These are phyloP conservation scores for Mrakia gelida DNA, from an alignment of 768 basidiomycete genomes.

Conservation along the genomic window DNA sequence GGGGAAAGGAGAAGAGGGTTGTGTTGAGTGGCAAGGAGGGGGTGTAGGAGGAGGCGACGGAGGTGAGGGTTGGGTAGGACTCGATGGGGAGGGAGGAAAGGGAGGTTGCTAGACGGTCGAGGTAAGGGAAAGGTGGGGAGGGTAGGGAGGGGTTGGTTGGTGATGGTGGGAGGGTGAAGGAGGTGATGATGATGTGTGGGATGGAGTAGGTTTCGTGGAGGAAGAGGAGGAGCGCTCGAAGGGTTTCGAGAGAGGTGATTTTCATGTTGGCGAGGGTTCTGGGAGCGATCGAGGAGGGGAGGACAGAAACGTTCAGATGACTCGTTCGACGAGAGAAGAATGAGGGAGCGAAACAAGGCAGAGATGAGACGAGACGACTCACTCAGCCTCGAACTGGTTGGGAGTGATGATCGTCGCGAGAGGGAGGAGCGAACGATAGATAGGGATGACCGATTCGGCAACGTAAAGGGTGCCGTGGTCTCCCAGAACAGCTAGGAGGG, in stretches of 20 bases:
- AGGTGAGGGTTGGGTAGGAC: constrained; percentile 19
- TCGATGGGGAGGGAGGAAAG: neutral
- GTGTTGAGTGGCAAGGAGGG: constrained; percentile 1
- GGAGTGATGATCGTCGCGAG: constrained; percentile 91
- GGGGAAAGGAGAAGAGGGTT: constrained; percentile 59
- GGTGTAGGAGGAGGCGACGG: constrained; percentile 24
- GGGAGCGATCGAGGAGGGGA: constrained; percentile 6
- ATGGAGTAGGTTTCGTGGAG: constrained; percentile 74
- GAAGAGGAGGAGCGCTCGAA: constrained; percentile 62
- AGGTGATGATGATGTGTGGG: constrained; percentile 85
- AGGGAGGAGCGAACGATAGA: constrained; percentile 70
- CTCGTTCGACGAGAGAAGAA: neutral
- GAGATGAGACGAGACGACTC: constrained; percentile 39
- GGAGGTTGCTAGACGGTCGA: neutral
- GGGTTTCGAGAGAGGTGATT: constrained; percentile 62
- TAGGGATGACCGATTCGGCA: constrained; percentile 74
- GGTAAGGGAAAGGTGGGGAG: constrained; percentile 18
- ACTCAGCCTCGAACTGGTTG: constrained; percentile 99
- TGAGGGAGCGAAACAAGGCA: neutral
- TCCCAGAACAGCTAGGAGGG: constrained; percentile 78
- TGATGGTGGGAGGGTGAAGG: constrained; percentile 62
- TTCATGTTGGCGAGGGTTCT: constrained; percentile 72
- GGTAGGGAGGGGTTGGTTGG: constrained; percentile 3
- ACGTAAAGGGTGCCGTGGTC: constrained; percentile 88
- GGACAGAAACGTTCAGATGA: neutral